A percentile compares a stretch with the other conserved stretches of the same genome.
Evolutionary conservation across 805 yeast genomes (phyloP).

Genomic region (Candida andamanensis): DNA sequence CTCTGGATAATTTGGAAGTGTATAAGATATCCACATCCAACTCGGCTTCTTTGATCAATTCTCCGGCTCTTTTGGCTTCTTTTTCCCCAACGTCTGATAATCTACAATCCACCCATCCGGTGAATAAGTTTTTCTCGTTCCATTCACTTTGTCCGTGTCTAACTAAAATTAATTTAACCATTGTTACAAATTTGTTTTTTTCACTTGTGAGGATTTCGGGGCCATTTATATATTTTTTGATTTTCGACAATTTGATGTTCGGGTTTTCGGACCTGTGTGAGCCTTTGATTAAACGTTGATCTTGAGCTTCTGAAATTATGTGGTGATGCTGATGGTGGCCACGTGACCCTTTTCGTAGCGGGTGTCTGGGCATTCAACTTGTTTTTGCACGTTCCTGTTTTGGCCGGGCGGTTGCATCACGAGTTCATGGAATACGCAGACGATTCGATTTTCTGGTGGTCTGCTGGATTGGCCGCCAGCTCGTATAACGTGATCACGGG

Average conservation of each 20-base stretch:
- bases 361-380: no score
- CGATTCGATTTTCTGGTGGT: constrained; percentile 69
- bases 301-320: no score
- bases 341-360: no score
- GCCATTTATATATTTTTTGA: constrained; percentile 1
- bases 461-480: constrained; percentile 88
- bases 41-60: constrained; percentile 79
- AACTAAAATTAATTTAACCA: constrained; percentile 75
- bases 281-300: constrained; percentile 4
- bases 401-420: no score
- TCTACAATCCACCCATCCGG: constrained; percentile 97
- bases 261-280: constrained; percentile 13
- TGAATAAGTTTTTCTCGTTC: constrained; percentile 96
- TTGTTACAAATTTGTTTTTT: no score
- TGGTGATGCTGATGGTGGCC: no score
- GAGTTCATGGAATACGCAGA: no score
- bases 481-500: constrained; percentile 81
- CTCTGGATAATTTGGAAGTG: constrained; percentile 90
- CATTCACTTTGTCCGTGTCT: constrained; percentile 99
- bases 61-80: constrained; percentile 94
- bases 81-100: constrained; percentile 78
- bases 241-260: constrained; percentile 14
- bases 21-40: constrained; percentile 80
- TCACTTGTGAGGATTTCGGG: not conserved
- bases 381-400: no score